phyloP scores from a whole-genome alignment of 1,284 basidiomycete genomes.

The Cutaneotrichosporon mucoides region DNA sequence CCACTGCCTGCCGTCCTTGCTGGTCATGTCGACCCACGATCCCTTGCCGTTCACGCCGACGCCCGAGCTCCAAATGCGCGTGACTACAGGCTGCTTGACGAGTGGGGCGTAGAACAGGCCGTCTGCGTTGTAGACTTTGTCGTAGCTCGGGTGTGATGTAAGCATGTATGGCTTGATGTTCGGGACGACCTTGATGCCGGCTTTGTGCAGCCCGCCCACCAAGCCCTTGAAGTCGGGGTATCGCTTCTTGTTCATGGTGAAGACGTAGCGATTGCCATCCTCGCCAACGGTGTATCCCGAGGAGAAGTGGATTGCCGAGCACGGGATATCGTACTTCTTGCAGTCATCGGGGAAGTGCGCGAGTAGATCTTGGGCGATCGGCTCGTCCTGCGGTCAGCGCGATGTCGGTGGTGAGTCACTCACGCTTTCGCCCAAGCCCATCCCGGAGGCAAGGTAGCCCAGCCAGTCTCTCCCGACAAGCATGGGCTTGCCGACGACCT shows the following conservation, averaged over 20 bases:
- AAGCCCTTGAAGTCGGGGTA: constrained; percentile 52
- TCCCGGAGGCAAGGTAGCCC: constrained; percentile 48
- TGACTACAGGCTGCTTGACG: constrained; percentile 40
- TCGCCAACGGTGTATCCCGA: constrained; percentile 50
- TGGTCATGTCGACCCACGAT: constrained; percentile 51
- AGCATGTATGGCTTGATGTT: constrained; percentile 51
- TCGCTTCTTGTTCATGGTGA: constrained; percentile 49
- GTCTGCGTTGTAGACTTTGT: constrained; percentile 36
- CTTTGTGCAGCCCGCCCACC: constrained; percentile 45
- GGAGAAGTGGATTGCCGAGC: constrained; percentile 46
- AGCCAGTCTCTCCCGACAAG: constrained; percentile 50
- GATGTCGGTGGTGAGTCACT: neutral
- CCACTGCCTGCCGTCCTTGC: constrained; percentile 46
- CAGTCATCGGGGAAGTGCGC: constrained; percentile 48
- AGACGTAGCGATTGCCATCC: constrained; percentile 48
- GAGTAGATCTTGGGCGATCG: constrained; percentile 50
- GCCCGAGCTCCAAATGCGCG: constrained; percentile 49
- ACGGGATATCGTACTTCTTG: constrained; percentile 49
- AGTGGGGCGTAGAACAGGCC: constrained; percentile 46
- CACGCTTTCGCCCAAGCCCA: constrained; percentile 49
- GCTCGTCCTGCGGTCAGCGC: constrained; percentile 32
- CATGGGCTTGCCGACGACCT: constrained; percentile 45
- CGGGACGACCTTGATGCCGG: constrained; percentile 50
- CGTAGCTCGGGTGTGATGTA: constrained; percentile 43
- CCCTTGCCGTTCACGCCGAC: constrained; percentile 48